Base-by-base conservation (phyloP, 805 yeast species). In the Scheffersomyces lignosus region DNA sequence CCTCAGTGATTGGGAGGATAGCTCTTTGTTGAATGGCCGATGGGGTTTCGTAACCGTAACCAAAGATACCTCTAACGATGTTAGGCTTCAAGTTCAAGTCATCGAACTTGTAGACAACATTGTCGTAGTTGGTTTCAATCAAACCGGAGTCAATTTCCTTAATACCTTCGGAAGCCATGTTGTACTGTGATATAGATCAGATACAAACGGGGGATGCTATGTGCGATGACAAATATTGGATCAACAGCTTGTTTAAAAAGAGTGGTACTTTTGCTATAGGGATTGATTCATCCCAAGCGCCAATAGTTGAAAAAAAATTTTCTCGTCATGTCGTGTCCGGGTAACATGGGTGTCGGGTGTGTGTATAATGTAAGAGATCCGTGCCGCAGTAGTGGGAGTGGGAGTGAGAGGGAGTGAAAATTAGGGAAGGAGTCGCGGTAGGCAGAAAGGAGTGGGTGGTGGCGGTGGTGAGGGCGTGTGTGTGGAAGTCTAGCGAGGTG, bases 1-100 rank as follows among this genome's bases (percentile, higher is more conserved):
- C 96, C 58, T 81, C 83, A 54, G 89, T 84, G 65, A 93, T 90
- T 64, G 95, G 99, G 69, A 85, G 73, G 53, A 93, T 93, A 47
- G 98, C 99, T 66, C 99, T 81, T 60, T 89, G 90, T 73, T 93
- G 99, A 71, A 93, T 93, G 39, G 98, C 93, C 37, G 97, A 89
- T 49, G 99, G 99, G 37, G 80, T 79, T 71, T 91, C 98, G 66
- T 88, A 93, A 65, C 98, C 97, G 73, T 84, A 86, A 52, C 85
- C 87, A 64, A 77, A 88, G 51, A 88, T 81, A 53, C 88, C 79
- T 75, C 88, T 80, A 48, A 83, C 76, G 54, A 83, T 78, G 55
- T 71, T 76, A 47, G 81, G 85, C 67, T 84, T 83, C 54, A 85
- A 69, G 69, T 81, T 75, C 70, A 85, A 76, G 47, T 77, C 89